Evolutionary conservation across 768 basidiomycete species (phyloP), one percentile per base, ranked within the genome.

Genomic region (Lentinula aciculospora): DNA sequence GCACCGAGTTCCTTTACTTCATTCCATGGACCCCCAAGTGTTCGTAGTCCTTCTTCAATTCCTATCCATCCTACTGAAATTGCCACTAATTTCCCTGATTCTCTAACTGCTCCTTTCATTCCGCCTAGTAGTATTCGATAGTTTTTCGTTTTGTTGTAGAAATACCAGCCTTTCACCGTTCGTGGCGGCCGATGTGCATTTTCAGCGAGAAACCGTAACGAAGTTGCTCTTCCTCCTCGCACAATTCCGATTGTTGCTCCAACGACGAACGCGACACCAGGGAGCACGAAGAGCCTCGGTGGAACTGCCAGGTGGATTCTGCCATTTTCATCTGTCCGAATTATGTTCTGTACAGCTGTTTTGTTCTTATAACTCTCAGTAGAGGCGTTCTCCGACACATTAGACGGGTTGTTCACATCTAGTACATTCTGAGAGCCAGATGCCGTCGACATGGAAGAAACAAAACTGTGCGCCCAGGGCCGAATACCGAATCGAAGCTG

Each of bases 81-180:
- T 3, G 45, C 56, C 9, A 57, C 46, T 23, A 92, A 71, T 64
- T 75, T 78, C 53, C 69, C 62, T 1, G 79, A 86, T 51, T 90
- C 82, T 57, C 62, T 60, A 1, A 79, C 87, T 5, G 82, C 92
- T 15, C 82, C 84, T 64, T 81, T 82, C 67, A 94, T 67, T 8
- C 81, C 92, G 0, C 81, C 87, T 60, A 85, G 77, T 66, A 92
- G 79, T 63, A 94, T 83, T 63, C 82, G 78, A 77, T 94, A 95
- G 76, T 95, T 95, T 71, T 95, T 96, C 28, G 92, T 94, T 77
- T 95, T 95, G 69, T 92, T 89, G 83, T 96, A 95, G 65, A 92
- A 89, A 71, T 94, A 96, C 93, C 94, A 95, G 58, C 94, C 94
- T 63, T 87, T 83, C 58, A 92, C 80, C 29, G 94, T 96, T 63